Evolutionary conservation across 805 yeast species (phyloP), one percentile per base, ranked within the genome.

Genomic region (Saturnispora hagleri): DNA sequence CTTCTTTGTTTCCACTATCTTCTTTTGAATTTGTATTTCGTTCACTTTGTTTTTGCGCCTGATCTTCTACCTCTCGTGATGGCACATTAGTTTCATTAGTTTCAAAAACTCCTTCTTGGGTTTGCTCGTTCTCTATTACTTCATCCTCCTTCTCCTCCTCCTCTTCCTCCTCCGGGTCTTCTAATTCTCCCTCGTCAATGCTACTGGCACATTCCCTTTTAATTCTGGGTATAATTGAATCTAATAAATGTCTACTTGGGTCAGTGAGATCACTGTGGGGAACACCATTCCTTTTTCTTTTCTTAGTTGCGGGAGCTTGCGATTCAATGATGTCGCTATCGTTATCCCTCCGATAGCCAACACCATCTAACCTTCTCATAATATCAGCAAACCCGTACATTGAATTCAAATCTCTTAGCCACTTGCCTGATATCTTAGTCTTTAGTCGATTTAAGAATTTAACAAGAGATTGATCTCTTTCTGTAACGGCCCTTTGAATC

Each of bases 361-460:
- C 28, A 3, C 38, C 38, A 22, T 20, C 31, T 18, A 47, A 20
- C 27, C 45, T 28, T 28, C 38, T 40, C 26, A 49, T 34, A 17
- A 56, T 28, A 2, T 49, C 51, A 15, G 52, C 35, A 28, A 55
- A 41, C 7, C 55, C 57, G 31, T 55, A 56, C 31, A 49, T 41
- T 10, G 22, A 27, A 24, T 58, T 57, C 6, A 62, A 41, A 4
- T 48, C 47, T 3, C n/a, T 4, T 27, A 40, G 48, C 60, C 62
- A 60, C 1, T 44, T 22, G 2, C 12, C 10, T 5, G 63, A 60
- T n/a, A 51, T 48, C 3, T 44, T 43, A 3, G 34, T 40, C 22
- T 51, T 44, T 22, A 64, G 27, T 13, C 62, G 48, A 36, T 50
- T 33, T 12, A 65, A 41, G 31, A 65, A 61, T 2, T 46, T 10